These are phyloP conservation scores for Thermothelomyces thermophilus DNA, from an alignment of 2,329 filamentous ascomycete species.

Conservation along the genomic window DNA sequence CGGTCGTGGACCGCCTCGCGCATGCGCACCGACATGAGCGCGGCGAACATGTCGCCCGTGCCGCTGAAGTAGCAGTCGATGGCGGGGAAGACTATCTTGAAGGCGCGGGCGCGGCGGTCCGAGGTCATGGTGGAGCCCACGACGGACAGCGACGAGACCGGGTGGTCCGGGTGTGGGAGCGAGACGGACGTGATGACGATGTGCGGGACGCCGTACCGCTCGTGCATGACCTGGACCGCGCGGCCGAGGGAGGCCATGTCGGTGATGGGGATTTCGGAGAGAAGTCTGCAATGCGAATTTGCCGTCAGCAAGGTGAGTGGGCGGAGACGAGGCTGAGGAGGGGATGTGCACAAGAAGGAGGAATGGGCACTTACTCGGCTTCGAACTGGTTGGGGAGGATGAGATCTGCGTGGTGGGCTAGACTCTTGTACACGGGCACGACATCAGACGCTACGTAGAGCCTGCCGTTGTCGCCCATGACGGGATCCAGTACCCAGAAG, in stretches of 20 bases:
- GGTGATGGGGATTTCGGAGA: constrained; percentile 77
- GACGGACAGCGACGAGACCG: constrained; percentile 54
- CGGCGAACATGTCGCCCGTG: constrained; percentile 97
- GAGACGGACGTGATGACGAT: constrained; percentile 88
- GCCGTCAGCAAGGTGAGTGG: too few species aligned
- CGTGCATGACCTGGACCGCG: constrained; percentile 73
- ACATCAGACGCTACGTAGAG: constrained; percentile 90
- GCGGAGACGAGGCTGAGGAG: too few species aligned
- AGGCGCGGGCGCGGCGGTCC: constrained; percentile 65
- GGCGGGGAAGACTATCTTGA: constrained; percentile 78
- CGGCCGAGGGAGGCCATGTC: constrained; percentile 65
- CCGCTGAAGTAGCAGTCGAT: constrained; percentile 94
- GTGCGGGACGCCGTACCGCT: constrained; percentile 71
- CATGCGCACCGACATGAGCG: constrained; percentile 78
- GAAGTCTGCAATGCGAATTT: constrained; percentile 49
- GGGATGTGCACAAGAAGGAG: too few species aligned
- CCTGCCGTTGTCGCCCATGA: constrained; percentile 93
- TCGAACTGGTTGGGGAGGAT: constrained; percentile 97
- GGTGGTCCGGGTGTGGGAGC: constrained; percentile 49
- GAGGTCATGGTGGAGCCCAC: constrained; percentile 69
- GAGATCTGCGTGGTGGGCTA: constrained; percentile 76
- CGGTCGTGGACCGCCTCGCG: constrained; percentile 65
- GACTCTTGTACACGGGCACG: constrained; percentile 78
- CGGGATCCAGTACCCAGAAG: constrained; percentile 96
- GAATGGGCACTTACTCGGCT: constrained; percentile 63